A percentile compares a stretch with the other conserved stretches of the same genome.
These are phyloP conservation scores for Primulina tabacum DNA, from an alignment of 257 asterid genomes.

Conservation along the genomic window DNA sequence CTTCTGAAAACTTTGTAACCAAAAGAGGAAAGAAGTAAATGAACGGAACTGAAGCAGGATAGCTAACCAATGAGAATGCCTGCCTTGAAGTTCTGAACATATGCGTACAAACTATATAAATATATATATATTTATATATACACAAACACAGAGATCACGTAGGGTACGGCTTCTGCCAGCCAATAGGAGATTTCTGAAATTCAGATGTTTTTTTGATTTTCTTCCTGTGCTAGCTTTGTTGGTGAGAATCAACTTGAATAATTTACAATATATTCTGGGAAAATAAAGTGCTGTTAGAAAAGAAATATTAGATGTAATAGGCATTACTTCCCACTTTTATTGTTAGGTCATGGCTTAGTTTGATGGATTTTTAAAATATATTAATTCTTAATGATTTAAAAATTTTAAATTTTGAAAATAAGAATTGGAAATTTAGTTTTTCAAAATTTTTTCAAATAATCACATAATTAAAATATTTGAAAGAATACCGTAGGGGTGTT, in stretches of 20 bases:
- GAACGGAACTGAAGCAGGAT: constrained; percentile 23
- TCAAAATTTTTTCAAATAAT: too few relatives aligned
- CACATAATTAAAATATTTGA: too few relatives aligned
- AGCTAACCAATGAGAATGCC: constrained; percentile 39
- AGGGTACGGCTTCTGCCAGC: constrained; percentile 31
- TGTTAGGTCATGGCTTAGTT: neutral
- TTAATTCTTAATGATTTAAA: too few relatives aligned
- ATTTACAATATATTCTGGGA: neutral
- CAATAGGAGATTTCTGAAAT: constrained; percentile 54
- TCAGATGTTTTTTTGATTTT: constrained; percentile 21
- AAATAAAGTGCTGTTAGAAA: too few relatives aligned
- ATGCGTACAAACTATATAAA: constrained; percentile 6
- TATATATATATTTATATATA: too few relatives aligned
- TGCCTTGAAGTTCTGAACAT: constrained; percentile 16
- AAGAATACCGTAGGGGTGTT: too few relatives aligned
- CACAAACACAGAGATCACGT: constrained; percentile 2
- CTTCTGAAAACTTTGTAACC: constrained; percentile 35
- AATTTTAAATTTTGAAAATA: too few relatives aligned
- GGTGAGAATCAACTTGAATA: neutral
- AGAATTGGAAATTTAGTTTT: too few relatives aligned
- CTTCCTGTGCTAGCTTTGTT: constrained; percentile 7
- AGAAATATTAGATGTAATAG: too few relatives aligned
- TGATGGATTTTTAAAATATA: neutral
- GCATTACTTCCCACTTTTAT: neutral
- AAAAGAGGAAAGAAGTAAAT: constrained; percentile 41